Conservation (phyloP, 179 eudicot genomes). For the Actinidia arguta region DNA sequence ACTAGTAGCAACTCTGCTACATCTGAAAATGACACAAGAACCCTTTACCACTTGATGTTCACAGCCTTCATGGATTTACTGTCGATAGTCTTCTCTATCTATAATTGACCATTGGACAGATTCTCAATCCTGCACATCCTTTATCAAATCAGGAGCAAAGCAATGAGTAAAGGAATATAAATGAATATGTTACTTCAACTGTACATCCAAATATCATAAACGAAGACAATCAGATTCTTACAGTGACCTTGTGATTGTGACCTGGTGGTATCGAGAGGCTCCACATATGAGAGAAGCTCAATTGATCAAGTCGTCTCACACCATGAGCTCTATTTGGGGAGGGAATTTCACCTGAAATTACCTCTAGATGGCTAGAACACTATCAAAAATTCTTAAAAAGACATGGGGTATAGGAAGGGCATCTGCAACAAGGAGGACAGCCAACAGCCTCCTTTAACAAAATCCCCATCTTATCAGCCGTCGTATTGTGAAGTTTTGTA, state of each 20-base stretch:
- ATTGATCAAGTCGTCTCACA: background rate
- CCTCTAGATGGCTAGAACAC: background rate
- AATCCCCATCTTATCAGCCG: background rate
- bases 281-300: conserved; percentile 15
- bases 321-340: background rate
- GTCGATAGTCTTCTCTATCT: too few relatives aligned
- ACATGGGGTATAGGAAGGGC: too few relatives aligned
- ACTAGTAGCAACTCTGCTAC: too few relatives aligned
- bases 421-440: background rate
- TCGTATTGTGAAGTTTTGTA: background rate
- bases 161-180: conserved; percentile 2
- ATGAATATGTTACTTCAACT: background rate
- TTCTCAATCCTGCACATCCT: too few relatives aligned
- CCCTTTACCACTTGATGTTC: too few relatives aligned
- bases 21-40: too few relatives aligned
- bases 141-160: conserved; percentile 21
- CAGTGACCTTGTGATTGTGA: conserved; percentile 8
- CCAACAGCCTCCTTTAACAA: background rate
- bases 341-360: background rate
- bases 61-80: too few relatives aligned
- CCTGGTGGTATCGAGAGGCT: conserved; percentile 8
- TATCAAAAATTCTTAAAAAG: background rate
- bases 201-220: background rate
- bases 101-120: too few relatives aligned
- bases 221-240: background rate